Conservation (phyloP, 2,329 filamentous ascomycete genomes). For the Thelonectria olida region DNA sequence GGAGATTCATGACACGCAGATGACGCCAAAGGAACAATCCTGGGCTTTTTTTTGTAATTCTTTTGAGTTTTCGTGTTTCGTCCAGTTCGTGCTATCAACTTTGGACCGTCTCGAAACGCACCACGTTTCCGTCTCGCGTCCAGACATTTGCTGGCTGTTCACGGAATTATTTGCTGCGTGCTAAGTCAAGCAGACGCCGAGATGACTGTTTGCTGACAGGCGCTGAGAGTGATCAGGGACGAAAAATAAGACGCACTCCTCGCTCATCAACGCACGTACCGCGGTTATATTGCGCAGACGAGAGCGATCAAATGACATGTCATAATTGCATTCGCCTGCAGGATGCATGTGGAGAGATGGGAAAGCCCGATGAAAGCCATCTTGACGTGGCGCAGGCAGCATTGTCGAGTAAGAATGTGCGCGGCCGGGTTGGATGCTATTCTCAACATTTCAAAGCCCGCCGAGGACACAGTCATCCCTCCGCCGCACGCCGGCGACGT, state of each 20-base stretch:
- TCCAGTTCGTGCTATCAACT: too few species aligned
- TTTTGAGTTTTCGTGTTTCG: background rate
- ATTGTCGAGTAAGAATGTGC: too few species aligned
- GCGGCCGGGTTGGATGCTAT: too few species aligned
- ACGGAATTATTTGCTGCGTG: too few species aligned
- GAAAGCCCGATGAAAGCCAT: background rate
- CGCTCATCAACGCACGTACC: background rate
- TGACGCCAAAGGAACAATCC: too few species aligned
- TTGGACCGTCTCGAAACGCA: slow-evolving; percentile 2
- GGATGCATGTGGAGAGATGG: too few species aligned
- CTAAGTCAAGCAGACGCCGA: too few species aligned
- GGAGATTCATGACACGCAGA: slow-evolving; percentile 4
- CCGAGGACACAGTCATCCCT: background rate
- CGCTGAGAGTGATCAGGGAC: too few species aligned
- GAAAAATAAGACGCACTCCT: too few species aligned
- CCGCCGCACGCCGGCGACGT: background rate
- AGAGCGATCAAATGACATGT: background rate
- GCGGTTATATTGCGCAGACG: background rate
- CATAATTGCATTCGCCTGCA: too few species aligned
- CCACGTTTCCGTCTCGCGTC: slow-evolving; percentile 1
- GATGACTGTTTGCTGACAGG: too few species aligned
- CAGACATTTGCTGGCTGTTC: background rate
- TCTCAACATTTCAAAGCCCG: background rate
- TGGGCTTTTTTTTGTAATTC: background rate
- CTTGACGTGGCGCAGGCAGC: background rate